phyloP scores from a whole-genome alignment of 305 asterid genomes.

The Fraxinus baroniana region DNA sequence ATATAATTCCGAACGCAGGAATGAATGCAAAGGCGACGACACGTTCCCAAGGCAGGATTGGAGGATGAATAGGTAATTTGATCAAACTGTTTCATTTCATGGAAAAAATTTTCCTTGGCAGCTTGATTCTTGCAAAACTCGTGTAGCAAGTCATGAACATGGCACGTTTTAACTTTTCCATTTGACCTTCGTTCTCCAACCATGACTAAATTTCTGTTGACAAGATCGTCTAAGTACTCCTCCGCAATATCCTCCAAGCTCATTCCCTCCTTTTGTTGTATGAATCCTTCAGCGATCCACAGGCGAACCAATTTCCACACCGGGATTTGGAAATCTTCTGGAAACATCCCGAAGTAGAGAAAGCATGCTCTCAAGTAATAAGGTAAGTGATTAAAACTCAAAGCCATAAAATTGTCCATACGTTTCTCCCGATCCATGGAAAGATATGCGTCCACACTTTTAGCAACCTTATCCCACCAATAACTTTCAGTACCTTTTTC shows the following conservation, averaged over 20 bases:
- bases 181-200: conserved; percentile 39
- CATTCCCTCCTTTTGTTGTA: conserved; percentile 39
- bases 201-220: conserved; percentile 57
- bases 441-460: conserved; percentile 41
- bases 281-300: conserved; percentile 80
- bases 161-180: conserved; percentile 54
- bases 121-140: conserved; percentile 62
- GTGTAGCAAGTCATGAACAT: conserved; percentile 55
- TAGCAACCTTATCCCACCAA: conserved; percentile 52
- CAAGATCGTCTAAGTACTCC: conserved; percentile 57
- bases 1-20: conserved; percentile 38
- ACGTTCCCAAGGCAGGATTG: conserved; percentile 27
- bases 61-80: conserved; percentile 31
- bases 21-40: conserved; percentile 56
- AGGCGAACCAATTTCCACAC: conserved; percentile 53
- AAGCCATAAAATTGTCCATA: conserved; percentile 37
- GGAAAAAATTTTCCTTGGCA: conserved; percentile 41
- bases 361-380: conserved; percentile 57
- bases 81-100: conserved; percentile 41
- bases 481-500: conserved; percentile 33
- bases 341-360: conserved; percentile 59
- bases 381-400: conserved; percentile 58
- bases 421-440: conserved; percentile 33
- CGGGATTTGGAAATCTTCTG: conserved; percentile 54
- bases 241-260: conserved; percentile 59